Evolutionary conservation across 805 yeast species (phyloP).

Genomic region (Yamadazyma endophytica): DNA sequence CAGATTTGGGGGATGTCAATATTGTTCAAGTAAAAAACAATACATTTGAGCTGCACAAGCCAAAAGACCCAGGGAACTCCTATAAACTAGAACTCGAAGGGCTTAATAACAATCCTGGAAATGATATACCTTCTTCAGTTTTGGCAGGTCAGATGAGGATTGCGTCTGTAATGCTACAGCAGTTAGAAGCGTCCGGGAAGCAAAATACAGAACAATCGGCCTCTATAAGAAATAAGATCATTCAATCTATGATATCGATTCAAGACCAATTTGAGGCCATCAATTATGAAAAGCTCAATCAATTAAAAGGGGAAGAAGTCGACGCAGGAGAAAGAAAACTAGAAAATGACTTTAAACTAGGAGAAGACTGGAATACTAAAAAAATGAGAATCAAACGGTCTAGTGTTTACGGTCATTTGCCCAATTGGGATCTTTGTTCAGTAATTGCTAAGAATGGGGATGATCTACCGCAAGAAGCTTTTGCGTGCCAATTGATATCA

Average conservation of each 20-base stretch:
- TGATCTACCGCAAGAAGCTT: constrained; percentile 94
- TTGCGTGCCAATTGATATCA: constrained; percentile 91
- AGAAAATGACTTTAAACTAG: constrained; percentile 88
- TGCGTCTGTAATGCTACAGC: constrained; percentile 92
- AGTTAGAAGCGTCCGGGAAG: constrained; percentile 73
- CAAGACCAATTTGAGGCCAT: constrained; percentile 40
- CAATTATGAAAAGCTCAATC: constrained; percentile 33
- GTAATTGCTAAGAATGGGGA: constrained; percentile 96
- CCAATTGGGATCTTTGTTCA: constrained; percentile 92
- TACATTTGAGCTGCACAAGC: no score
- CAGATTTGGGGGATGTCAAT: constrained; percentile 76
- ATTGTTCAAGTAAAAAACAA: constrained; percentile 48
- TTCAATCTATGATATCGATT: constrained; percentile 29
- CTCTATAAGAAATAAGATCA: constrained; percentile 21
- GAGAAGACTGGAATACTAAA: constrained; percentile 90
- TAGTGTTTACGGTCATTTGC: constrained; percentile 78
- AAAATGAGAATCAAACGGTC: constrained; percentile 73
- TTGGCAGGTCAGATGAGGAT: constrained; percentile 92
- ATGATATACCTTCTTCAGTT: constrained; percentile 33
- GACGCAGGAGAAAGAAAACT: constrained; percentile 79
- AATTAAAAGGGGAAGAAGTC: constrained; percentile 62
- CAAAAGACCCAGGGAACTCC: no score
- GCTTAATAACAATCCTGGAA: no score
- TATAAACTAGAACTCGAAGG: no score
- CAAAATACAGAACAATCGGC: constrained; percentile 38